phyloP scores from a whole-genome alignment of 495 filamentous ascomycete species.

The Xylaria castorea region DNA sequence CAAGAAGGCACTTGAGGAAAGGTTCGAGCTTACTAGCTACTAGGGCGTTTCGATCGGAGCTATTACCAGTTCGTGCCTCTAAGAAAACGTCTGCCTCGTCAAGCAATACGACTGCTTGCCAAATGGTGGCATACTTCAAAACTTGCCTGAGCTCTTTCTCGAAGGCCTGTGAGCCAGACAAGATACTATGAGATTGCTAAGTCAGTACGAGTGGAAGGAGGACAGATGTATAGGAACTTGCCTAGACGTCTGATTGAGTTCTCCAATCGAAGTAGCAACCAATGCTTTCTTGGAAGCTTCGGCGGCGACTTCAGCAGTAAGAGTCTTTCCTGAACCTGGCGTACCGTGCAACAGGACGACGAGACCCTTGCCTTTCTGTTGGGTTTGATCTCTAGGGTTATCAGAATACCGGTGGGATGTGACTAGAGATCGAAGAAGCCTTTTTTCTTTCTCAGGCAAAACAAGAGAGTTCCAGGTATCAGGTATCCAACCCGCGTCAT shows the following conservation, averaged over 20 bases:
- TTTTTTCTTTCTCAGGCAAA: slow-evolving; percentile 76
- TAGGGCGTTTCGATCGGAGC: slow-evolving; percentile 52
- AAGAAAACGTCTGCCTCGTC: slow-evolving; percentile 60
- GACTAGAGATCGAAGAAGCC: slow-evolving; percentile 82
- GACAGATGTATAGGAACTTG: slow-evolving; percentile 3
- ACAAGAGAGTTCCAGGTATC: slow-evolving; percentile 79
- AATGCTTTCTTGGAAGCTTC: slow-evolving; percentile 38
- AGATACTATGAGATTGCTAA: slow-evolving; percentile 29
- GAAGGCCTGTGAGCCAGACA: slow-evolving; percentile 45
- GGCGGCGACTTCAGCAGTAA: slow-evolving; percentile 55
- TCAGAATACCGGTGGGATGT: slow-evolving; percentile 64
- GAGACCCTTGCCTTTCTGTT: slow-evolving; percentile 67
- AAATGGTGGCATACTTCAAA: slow-evolving; percentile 69
- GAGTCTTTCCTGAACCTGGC: slow-evolving; percentile 64
- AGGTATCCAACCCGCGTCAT: slow-evolving; percentile 71
- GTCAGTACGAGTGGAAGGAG: slow-evolving; percentile 33
- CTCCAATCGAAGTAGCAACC: slow-evolving; percentile 37
- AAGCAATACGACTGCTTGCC: slow-evolving; percentile 57
- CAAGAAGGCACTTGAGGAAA: neutral
- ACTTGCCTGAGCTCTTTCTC: slow-evolving; percentile 80
- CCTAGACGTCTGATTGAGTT: slow-evolving; percentile 34
- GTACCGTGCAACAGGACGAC: slow-evolving; percentile 57
- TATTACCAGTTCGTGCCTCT: slow-evolving; percentile 45
- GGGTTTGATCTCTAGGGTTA: slow-evolving; percentile 70
- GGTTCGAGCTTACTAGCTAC: slow-evolving; percentile 47